These are phyloP conservation scores for Ramicandelaber brevisporus DNA, from an alignment of 192 early-diverging fungal species.

Conservation along the genomic window DNA sequence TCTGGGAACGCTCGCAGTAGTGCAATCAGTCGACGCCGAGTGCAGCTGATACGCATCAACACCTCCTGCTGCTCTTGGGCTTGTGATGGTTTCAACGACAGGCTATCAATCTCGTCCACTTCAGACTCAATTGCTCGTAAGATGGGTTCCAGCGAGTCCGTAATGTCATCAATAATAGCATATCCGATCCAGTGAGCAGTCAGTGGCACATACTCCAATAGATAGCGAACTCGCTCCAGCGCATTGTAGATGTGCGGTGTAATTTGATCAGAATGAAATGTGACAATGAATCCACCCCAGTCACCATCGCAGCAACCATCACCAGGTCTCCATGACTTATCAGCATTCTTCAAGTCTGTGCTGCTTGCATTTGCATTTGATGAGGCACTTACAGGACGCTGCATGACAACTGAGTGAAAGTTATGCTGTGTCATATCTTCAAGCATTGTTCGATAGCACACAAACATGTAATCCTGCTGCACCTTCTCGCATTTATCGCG, in stretches of 20 bases:
- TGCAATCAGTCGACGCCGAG: conserved; percentile 41
- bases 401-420: too few relatives aligned
- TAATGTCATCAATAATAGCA: conserved; percentile 83
- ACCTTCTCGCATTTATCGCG: conserved; percentile 78
- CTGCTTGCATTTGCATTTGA: too few relatives aligned
- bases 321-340: too few relatives aligned
- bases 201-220: too few relatives aligned
- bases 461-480: conserved; percentile 28
- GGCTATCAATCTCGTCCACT: conserved; percentile 84
- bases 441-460: conserved; percentile 22
- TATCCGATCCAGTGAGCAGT: conserved; percentile 99
- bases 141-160: conserved; percentile 71
- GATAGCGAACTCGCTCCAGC: too few relatives aligned
- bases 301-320: too few relatives aligned
- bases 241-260: too few relatives aligned
- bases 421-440: too few relatives aligned
- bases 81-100: conserved; percentile 75
- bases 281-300: too few relatives aligned
- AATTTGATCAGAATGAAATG: too few relatives aligned
- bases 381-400: too few relatives aligned
- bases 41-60: conserved; percentile 46
- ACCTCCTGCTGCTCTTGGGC: conserved; percentile 68
- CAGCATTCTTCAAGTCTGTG: too few relatives aligned
- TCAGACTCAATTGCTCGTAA: conserved; percentile 74
- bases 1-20: conserved; percentile 35